These are phyloP conservation scores for Diplodia seriata DNA, from an alignment of 2,329 filamentous ascomycete species.

Conservation along the genomic window DNA sequence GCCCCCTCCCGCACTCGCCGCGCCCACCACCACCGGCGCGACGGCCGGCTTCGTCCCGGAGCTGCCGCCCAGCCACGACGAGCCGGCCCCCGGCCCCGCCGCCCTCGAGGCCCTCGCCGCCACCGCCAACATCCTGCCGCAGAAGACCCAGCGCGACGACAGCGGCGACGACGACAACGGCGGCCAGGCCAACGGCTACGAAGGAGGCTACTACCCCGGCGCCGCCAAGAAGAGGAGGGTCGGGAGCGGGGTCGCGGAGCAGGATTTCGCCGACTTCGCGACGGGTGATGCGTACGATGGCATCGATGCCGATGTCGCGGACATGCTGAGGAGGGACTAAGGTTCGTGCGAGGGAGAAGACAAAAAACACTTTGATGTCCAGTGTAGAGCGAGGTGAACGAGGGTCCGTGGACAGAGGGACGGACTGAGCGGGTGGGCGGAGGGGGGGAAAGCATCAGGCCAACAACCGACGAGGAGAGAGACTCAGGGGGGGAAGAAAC, in stretches of 20 bases:
- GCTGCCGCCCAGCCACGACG: constrained; percentile 20
- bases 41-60: constrained; percentile 34
- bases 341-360: background rate
- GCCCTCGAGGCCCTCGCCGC: constrained; percentile 19
- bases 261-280: constrained; percentile 48
- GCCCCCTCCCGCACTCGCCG: constrained; percentile 45
- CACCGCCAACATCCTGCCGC: constrained; percentile 18
- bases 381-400: background rate
- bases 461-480: background rate
- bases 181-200: constrained; percentile 33
- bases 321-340: constrained; percentile 57
- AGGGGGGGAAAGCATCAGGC: background rate
- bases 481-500: background rate
- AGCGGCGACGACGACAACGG: constrained; percentile 12
- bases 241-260: constrained; percentile 39
- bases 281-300: constrained; percentile 61
- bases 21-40: constrained; percentile 53
- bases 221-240: constrained; percentile 49
- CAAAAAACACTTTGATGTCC: background rate
- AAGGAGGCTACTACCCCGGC: background rate
- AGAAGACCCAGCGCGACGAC: constrained; percentile 24
- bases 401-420: background rate
- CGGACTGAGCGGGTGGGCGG: background rate
- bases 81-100: background rate
- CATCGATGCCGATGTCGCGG: constrained; percentile 67